These are phyloP conservation scores for Uromyces viciae-fabae DNA, from an alignment of 1,284 basidiomycete species.

Conservation along the genomic window DNA sequence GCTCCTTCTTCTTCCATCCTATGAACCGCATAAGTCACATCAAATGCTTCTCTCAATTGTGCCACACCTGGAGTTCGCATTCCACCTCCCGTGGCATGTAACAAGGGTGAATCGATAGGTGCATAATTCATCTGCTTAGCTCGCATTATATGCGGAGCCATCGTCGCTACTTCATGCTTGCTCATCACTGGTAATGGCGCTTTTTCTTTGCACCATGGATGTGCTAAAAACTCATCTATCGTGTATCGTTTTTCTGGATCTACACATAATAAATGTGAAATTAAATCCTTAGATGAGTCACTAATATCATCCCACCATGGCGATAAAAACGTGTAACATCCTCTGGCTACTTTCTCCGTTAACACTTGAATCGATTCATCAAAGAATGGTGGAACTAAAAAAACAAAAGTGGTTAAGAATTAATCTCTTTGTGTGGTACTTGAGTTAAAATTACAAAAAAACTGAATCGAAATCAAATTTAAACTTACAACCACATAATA, in stretches of 20 bases:
- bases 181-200: conserved; percentile 36
- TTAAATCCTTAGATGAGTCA: conserved; percentile 77
- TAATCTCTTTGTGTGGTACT: no score
- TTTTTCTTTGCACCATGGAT: conserved; percentile 79
- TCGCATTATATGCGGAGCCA: conserved; percentile 39
- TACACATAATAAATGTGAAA: conserved; percentile 89
- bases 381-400: conserved; percentile 70
- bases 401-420: not conserved
- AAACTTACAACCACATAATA: conserved; percentile 92
- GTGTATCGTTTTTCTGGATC: conserved; percentile 93
- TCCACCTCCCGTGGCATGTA: conserved; percentile 69
- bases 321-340: conserved; percentile 95
- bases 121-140: conserved; percentile 54
- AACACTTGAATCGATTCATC: conserved; percentile 97
- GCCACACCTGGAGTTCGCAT: conserved; percentile 86
- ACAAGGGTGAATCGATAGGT: conserved; percentile 84
- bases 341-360: conserved; percentile 95
- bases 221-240: conserved; percentile 93
- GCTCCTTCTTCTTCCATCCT: conserved; percentile 95
- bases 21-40: conserved; percentile 97
- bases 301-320: conserved; percentile 99
- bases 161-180: conserved; percentile 30
- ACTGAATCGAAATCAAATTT: not conserved
- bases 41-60: conserved; percentile 90
- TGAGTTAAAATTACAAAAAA: no score